These are phyloP conservation scores for Aspergillus candidus DNA, from an alignment of 2,329 filamentous ascomycete genomes.

Conservation along the genomic window DNA sequence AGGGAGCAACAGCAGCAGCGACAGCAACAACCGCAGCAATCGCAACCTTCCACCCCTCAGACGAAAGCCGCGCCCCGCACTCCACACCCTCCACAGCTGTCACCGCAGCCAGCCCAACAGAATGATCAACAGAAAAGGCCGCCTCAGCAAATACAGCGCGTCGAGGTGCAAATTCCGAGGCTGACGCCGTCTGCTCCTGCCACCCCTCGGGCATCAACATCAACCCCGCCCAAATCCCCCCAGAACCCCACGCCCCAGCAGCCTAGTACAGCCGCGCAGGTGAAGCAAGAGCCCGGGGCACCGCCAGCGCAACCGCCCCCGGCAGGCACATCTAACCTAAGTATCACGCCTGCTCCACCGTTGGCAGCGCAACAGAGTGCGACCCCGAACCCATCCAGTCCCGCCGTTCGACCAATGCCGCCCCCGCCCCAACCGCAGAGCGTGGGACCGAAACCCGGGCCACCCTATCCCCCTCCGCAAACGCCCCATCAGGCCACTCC, in stretches of 20 bases:
- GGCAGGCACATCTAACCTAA: constrained; percentile 11
- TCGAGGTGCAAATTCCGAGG: constrained; percentile 19
- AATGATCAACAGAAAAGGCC: constrained; percentile 1
- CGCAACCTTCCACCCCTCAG: constrained; percentile 13
- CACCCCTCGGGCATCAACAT: constrained; percentile 3
- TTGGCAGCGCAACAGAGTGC: constrained; percentile 9
- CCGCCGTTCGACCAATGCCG: constrained; percentile 20
- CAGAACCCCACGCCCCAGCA: constrained; percentile 16
- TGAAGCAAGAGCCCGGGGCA: constrained; percentile 26
- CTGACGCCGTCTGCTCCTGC: constrained; percentile 1
- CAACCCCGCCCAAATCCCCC: constrained; percentile 5
- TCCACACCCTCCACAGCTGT: constrained; percentile 11
- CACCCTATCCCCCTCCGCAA: constrained; percentile 26
- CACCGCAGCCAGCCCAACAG: constrained; percentile 6
- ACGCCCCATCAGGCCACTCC: constrained; percentile 26
- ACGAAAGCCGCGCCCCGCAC: constrained; percentile 15
- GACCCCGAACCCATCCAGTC: constrained; percentile 16
- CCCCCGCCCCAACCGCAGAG: constrained; percentile 15
- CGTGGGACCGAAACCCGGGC: constrained; percentile 20
- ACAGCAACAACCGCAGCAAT: constrained; percentile 23
- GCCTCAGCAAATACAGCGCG: constrained; percentile 10
- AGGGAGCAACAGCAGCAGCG: constrained; percentile 36
- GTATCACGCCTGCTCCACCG: constrained; percentile 5
- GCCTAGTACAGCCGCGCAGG: constrained; percentile 10
- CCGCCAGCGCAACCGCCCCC: constrained; percentile 9